Evolutionary conservation across 2,329 filamentous ascomycete genomes (phyloP), one percentile per base, ranked within the genome.

Genomic region (Blastomyces gilchristii): DNA sequence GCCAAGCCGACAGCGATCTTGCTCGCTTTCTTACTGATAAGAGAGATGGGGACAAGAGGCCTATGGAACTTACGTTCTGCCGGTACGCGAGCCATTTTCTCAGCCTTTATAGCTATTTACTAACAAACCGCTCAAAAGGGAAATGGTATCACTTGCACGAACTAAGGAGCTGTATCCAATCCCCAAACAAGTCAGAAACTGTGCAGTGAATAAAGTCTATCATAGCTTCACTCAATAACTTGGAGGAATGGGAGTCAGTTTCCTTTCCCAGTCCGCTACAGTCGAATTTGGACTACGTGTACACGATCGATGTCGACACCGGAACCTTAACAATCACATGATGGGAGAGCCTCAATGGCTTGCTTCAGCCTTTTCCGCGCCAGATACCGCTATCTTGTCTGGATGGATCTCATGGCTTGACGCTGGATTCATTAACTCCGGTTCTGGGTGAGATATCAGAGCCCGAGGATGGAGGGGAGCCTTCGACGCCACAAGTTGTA

Each of bases 131-230:
- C 64, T 22, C 28, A 57, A 56, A 39, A 70, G 68, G 63, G 18
- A 68, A 68, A 67, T 70, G 69, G 67, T 70, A 68, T 66, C 67
- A 69, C 11, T 66, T 47, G 8, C 67, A 60, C 57, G 61, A 61
- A 28, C 25, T n/a, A 41, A 62, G 54, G 50, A 63, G 56, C 45
- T 61, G 53, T 50, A 64, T 64, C 53, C 43, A 9, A 34, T 62
- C 58, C 37, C 63, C 62, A 56, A 6, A 63, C 47, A 60, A 67
- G 18, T 39, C 59, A 25, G 43, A 53, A 37, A 65, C 54, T n/a
- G 49, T 62, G 43, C 39, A 45, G 37, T n/a, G 50, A 65, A 60
- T 62, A 54, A 60, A 58, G 59, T 34, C 56, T 47, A 61, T 63
- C 18, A 25, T 60, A 60, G 3, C 61, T 25, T 58, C 61, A 3